Evolutionary conservation across 345 rosid genomes (phyloP).

Genomic region (Pugionium cornutum): DNA sequence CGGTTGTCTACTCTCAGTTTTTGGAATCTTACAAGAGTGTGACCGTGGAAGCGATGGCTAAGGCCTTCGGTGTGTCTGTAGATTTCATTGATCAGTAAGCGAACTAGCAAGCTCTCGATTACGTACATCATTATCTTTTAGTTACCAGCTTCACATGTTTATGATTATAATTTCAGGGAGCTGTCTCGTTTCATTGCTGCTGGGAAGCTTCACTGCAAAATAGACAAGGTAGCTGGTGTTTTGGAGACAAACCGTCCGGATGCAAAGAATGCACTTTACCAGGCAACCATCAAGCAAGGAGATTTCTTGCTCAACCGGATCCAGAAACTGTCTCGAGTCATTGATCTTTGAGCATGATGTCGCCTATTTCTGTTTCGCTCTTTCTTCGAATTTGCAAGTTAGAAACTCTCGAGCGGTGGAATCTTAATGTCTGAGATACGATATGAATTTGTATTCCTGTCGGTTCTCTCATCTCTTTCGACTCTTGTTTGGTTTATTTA

Average conservation of each 20-base stretch:
- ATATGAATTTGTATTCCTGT: too few species aligned
- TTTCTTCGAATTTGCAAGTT: constrained; percentile 5
- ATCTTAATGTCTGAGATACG: not conserved
- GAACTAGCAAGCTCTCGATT: not conserved
- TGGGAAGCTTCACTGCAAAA: constrained; percentile 99
- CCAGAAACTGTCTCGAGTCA: constrained; percentile 96
- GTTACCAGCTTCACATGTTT: not conserved
- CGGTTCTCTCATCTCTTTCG: too few species aligned
- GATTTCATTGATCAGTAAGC: constrained; percentile 97
- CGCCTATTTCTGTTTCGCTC: constrained; percentile 18
- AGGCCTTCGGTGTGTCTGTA: constrained; percentile 89
- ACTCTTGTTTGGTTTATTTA: too few species aligned
- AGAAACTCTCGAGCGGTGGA: not conserved
- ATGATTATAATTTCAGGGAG: constrained; percentile 55
- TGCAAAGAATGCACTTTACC: constrained; percentile 98
- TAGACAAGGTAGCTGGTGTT: constrained; percentile 98
- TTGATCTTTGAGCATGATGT: constrained; percentile 63
- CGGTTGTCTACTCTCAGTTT: constrained; percentile 92
- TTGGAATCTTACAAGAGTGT: constrained; percentile 97
- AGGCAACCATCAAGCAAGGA: constrained; percentile 97
- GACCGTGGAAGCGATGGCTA: constrained; percentile 96
- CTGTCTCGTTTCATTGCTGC: constrained; percentile 91
- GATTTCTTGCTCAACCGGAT: constrained; percentile 93
- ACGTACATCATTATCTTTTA: not conserved
- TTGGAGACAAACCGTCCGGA: constrained; percentile 97